Percentiles rank a stretch among this genome's conserved stretches.
phyloP scores from a whole-genome alignment of 2,329 filamentous ascomycete genomes.

The Cladophialophora carrionii region DNA sequence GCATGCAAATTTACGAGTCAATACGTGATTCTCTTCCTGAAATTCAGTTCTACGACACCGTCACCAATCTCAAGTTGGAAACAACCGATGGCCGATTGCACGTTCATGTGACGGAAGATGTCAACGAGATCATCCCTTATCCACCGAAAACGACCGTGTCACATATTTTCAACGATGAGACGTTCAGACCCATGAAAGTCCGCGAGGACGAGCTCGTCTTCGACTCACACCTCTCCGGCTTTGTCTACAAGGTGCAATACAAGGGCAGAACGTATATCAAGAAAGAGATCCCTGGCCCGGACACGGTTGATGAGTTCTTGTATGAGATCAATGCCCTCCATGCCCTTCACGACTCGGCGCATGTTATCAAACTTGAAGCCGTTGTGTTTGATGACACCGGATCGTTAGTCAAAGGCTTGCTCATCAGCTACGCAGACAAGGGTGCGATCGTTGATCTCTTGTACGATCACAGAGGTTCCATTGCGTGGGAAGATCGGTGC shows the following conservation, averaged over 20 bases:
- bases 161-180: slow-evolving; percentile 60
- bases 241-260: slow-evolving; percentile 89
- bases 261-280: slow-evolving; percentile 77
- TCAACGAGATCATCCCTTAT: slow-evolving; percentile 90
- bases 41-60: slow-evolving; percentile 93
- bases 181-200: slow-evolving; percentile 59
- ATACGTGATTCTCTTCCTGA: slow-evolving; percentile 90
- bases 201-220: slow-evolving; percentile 77
- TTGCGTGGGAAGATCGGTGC: slow-evolving; percentile 73
- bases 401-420: slow-evolving; percentile 77
- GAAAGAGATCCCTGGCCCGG: slow-evolving; percentile 95
- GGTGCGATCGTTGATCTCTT: slow-evolving; percentile 89
- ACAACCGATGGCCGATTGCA: slow-evolving; percentile 86
- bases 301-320: slow-evolving; percentile 92
- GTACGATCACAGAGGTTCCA: slow-evolving; percentile 69
- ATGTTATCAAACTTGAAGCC: slow-evolving; percentile 84
- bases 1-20: slow-evolving; percentile 87
- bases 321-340: slow-evolving; percentile 97
- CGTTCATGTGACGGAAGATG: slow-evolving; percentile 96
- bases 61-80: slow-evolving; percentile 92
- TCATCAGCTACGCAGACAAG: slow-evolving; percentile 84
- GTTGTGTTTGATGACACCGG: slow-evolving; percentile 80
- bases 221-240: slow-evolving; percentile 91
- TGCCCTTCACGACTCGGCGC: slow-evolving; percentile 69
- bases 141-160: slow-evolving; percentile 72